phyloP scores from a whole-genome alignment of 2,329 filamentous ascomycete species.

The Aureobasidium sp. region DNA sequence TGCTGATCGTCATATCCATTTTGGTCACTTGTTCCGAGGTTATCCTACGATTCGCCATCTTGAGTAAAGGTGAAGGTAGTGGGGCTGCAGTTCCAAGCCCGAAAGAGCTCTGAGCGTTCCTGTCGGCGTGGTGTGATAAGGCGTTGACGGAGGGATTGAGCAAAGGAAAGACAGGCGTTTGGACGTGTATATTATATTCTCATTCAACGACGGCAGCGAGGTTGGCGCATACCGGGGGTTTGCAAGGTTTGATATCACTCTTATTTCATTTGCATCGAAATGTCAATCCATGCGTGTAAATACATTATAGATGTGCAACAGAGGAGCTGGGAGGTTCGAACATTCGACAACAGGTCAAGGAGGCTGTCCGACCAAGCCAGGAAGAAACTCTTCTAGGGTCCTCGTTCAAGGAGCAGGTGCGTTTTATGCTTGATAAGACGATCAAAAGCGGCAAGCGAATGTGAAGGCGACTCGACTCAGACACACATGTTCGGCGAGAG shows the following conservation, averaged over 20 bases:
- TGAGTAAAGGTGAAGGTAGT: slow-evolving; percentile 34
- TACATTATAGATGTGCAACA: no score
- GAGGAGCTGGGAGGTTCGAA: no score
- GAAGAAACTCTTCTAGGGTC: no score
- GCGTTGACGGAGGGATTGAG: neutral
- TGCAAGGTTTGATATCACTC: slow-evolving; percentile 9
- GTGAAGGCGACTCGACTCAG: no score
- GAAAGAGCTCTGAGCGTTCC: slow-evolving; percentile 6
- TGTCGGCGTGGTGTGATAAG: neutral
- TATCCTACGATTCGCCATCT: slow-evolving; percentile 71
- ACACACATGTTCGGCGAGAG: no score
- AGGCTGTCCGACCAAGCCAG: no score
- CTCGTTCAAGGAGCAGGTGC: no score
- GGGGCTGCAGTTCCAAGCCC: slow-evolving; percentile 1
- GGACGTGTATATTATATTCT: neutral
- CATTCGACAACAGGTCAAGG: no score
- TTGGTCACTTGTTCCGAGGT: slow-evolving; percentile 88
- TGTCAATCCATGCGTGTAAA: no score
- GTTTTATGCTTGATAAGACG: no score
- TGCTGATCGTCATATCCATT: slow-evolving; percentile 86
- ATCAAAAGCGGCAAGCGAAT: no score
- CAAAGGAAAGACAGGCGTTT: neutral
- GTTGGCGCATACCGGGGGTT: neutral
- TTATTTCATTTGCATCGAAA: neutral
- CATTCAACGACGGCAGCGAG: neutral